Evolutionary conservation across 345 rosid genomes (phyloP).

Genomic region (Gossypium ekmanianum): DNA sequence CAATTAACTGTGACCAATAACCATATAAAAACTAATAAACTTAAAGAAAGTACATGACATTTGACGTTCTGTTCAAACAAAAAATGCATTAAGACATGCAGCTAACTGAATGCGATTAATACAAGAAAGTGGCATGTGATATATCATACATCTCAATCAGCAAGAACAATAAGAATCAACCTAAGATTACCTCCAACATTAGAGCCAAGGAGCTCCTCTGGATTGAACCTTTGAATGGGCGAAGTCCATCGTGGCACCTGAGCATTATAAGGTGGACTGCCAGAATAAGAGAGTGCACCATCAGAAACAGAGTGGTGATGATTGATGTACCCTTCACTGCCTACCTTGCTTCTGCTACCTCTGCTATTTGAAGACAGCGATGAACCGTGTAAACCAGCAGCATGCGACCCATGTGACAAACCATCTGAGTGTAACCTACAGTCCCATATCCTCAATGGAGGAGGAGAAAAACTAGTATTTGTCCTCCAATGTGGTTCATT

Average conservation of each 20-base stretch:
- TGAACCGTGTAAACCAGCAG: conserved; percentile 33
- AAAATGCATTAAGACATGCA: background rate
- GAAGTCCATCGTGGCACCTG: conserved; percentile 63
- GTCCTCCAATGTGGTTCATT: conserved; percentile 65
- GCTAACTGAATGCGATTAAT: background rate
- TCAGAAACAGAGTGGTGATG: conserved; percentile 73
- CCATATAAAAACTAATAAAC: background rate
- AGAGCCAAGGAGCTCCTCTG: conserved; percentile 39
- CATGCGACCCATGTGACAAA: conserved; percentile 33
- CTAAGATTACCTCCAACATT: conserved; percentile 39
- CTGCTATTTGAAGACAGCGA: conserved; percentile 42
- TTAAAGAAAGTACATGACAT: background rate
- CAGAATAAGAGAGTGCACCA: conserved; percentile 53
- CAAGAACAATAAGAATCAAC: background rate
- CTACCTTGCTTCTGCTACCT: conserved; percentile 50
- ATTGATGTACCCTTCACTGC: conserved; percentile 37
- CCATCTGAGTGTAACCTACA: conserved; percentile 56
- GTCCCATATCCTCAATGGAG: conserved; percentile 61
- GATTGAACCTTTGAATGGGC: conserved; percentile 40
- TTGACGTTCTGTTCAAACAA: background rate
- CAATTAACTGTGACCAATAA: background rate
- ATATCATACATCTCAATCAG: background rate
- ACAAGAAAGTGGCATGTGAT: background rate
- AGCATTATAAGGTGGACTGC: conserved; percentile 48
- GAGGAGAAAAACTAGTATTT: conserved; percentile 79